Percentiles rank a stretch among this genome's conserved stretches.
Evolutionary conservation across 2,329 filamentous ascomycete genomes (phyloP).

Genomic region (Alternaria angustiovoidea): DNA sequence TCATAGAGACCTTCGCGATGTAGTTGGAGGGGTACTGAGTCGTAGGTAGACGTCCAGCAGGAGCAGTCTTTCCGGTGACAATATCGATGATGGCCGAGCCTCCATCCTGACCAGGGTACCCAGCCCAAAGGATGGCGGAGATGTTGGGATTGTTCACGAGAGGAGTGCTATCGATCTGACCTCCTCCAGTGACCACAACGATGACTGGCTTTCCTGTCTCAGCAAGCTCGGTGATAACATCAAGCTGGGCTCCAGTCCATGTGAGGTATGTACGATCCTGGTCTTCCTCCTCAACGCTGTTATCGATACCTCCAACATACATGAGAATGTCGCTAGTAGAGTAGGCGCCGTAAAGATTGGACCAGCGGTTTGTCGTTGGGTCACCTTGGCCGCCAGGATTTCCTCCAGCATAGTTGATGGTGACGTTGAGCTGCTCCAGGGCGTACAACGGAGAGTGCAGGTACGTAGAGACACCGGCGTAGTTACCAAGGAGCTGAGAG

Average conservation of each 20-base stretch:
- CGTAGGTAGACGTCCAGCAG: constrained; percentile 64
- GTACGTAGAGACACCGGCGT: constrained; percentile 65
- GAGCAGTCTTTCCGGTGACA: constrained; percentile 60
- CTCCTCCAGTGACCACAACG: constrained; percentile 63
- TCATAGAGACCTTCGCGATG: constrained; percentile 61
- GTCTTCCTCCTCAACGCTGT: constrained; percentile 61
- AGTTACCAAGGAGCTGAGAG: constrained; percentile 67
- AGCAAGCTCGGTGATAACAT: constrained; percentile 60
- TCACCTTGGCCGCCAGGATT: constrained; percentile 37
- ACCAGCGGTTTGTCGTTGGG: constrained; percentile 38
- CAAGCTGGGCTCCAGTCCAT: constrained; percentile 63
- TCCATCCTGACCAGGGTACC: constrained; percentile 68
- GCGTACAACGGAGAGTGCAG: constrained; percentile 63
- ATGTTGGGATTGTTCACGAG: constrained; percentile 59
- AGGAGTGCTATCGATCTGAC: constrained; percentile 62
- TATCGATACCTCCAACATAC: constrained; percentile 66
- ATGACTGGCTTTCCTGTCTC: constrained; percentile 59
- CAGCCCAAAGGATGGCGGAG: constrained; percentile 64
- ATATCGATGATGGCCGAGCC: constrained; percentile 65
- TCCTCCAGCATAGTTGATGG: constrained; percentile 39
- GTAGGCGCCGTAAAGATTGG: constrained; percentile 20
- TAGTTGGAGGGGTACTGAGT: constrained; percentile 66
- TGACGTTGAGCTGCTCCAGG: constrained; percentile 56
- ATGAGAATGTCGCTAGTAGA: constrained; percentile 61
- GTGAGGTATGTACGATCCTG: constrained; percentile 61